Conservation (phyloP, 805 yeast species). For the Wickerhamiella occidentalis region DNA sequence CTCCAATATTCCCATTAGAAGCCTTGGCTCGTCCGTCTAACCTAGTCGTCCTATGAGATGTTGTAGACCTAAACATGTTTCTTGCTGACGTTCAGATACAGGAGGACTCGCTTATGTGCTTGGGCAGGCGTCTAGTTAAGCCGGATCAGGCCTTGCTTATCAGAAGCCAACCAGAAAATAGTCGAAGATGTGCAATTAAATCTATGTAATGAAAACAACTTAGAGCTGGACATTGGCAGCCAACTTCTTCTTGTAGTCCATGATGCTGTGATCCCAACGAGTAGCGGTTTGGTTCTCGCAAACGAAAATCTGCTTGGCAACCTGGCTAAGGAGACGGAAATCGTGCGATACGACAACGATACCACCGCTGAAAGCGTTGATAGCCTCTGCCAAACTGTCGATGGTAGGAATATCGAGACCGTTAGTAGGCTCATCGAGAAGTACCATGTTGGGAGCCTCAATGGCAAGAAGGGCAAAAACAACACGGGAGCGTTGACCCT, state of each 20-base stretch:
- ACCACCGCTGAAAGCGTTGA: constrained; percentile 91
- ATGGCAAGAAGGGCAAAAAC: constrained; percentile 93
- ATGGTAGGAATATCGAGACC: constrained; percentile 97
- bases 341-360: constrained; percentile 98
- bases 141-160: too few species aligned
- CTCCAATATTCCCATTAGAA: too few species aligned
- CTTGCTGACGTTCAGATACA: too few species aligned
- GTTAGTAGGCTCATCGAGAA: constrained; percentile 98
- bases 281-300: constrained; percentile 94
- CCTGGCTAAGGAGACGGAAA: constrained; percentile 92
- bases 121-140: too few species aligned
- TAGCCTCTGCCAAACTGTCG: constrained; percentile 95
- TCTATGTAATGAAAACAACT: not conserved
- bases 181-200: not conserved
- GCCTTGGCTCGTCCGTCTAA: too few species aligned
- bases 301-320: constrained; percentile 93
- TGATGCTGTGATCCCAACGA: constrained; percentile 87
- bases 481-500: constrained; percentile 98
- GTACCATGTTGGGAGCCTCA: constrained; percentile 85
- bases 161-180: too few species aligned
- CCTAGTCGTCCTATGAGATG: too few species aligned
- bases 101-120: too few species aligned
- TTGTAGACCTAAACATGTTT: too few species aligned
- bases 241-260: constrained; percentile 86
- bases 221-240: constrained; percentile 56